phyloP scores from a whole-genome alignment of 2,329 filamentous ascomycete genomes.

The Xylariaceae sp. region DNA sequence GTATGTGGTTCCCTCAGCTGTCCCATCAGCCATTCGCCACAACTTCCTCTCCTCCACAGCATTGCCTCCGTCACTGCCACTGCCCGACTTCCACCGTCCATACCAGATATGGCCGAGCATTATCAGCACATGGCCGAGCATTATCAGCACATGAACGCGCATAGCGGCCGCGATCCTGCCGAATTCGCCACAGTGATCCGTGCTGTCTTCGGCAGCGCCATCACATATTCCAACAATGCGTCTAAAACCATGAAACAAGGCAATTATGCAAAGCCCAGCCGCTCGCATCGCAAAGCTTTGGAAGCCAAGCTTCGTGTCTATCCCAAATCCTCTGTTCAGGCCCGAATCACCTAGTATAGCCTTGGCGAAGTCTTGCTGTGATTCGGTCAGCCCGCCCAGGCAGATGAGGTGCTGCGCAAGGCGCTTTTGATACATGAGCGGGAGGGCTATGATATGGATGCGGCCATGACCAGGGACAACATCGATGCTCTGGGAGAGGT shows the following conservation, averaged over 20 bases:
- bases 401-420: constrained; percentile 10
- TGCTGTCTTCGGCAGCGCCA: no score
- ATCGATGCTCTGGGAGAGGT: constrained; percentile 14
- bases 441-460: constrained; percentile 3
- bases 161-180: no score
- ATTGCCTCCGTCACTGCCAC: no score
- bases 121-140: no score
- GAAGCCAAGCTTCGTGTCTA: constrained; percentile 9
- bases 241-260: constrained; percentile 20
- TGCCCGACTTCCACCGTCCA: no score
- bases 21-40: no score
- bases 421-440: constrained; percentile 7
- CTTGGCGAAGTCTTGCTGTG: constrained; percentile 21
- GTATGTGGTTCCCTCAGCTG: no score
- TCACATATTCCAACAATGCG: constrained; percentile 18
- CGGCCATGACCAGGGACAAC: constrained; percentile 14
- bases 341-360: constrained; percentile 11
- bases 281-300: constrained; percentile 8
- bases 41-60: no score
- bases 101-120: no score
- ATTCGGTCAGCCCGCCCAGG: constrained; percentile 9
- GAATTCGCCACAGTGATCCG: no score
- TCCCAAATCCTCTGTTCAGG: constrained; percentile 9
- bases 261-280: constrained; percentile 8
- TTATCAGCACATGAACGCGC: no score